Evolutionary conservation across 495 filamentous ascomycete species (phyloP), one percentile per base, ranked within the genome.

Genomic region (Ramalina peruviana): DNA sequence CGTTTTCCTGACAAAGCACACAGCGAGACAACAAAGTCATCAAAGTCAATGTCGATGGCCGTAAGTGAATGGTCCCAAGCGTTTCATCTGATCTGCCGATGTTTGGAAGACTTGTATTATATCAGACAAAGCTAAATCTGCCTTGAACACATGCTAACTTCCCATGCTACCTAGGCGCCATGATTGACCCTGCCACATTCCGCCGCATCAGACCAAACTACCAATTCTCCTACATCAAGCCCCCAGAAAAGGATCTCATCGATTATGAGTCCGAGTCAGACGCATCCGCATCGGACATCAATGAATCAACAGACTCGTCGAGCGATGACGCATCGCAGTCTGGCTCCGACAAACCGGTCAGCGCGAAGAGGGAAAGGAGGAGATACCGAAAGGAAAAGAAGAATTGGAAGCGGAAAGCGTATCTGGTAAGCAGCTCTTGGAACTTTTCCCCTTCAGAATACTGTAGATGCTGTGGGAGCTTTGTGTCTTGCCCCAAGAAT

Each of bases 121-220:
- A 25, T 25, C 23, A 2, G 3, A 3, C 23, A 25, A 4, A 6
- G 23, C 3, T 25, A 3, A 4, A 25, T 25, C 23, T 3, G 4
- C 23, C 23, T 25, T 25, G 3, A 3, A 25, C 23, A 1, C 23
- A 25, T 25, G 23, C 23, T 25, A 3, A 25, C 23, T 25, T 25
- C 23, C 3, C 23, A 25, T 4, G 1, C 23, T 25, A 0, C 23
- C 23, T 25, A 25, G 23, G 23, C 43, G 79, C 94, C 53, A 94
- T 95, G 89, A 74, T 95, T 36, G 89, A 96, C 59, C 83, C 88
- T 0, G 80, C 80, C 13, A 88, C 86, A 46, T 86, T 90, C 67
- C 76, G 88, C 21, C 78, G 87, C 3, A 86, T 92, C 52, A 88
- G 90, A 54, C 87, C 88, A 1, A 94, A 94, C 57, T 94, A 94